phyloP scores from a whole-genome alignment of 202 grass and related monocot species.

The Miscanthus sacchariflorus region DNA sequence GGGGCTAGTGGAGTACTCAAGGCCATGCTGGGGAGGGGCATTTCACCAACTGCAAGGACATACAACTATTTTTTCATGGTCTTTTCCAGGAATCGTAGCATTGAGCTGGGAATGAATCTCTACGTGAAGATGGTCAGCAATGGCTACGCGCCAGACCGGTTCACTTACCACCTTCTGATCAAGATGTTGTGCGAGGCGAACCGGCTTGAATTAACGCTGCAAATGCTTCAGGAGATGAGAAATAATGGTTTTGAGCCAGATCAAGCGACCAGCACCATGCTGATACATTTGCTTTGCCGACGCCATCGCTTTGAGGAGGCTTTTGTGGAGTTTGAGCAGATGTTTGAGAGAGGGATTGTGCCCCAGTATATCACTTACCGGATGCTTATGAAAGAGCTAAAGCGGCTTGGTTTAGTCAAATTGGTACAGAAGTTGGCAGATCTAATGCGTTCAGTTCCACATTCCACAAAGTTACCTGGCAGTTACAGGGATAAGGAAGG shows the following conservation, averaged over 20 bases:
- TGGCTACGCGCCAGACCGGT: constrained; percentile 59
- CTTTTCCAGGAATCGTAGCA: constrained; percentile 60
- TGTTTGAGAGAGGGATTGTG: constrained; percentile 77
- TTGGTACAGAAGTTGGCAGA: constrained; percentile 58
- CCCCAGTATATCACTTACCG: constrained; percentile 86
- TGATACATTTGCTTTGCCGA: constrained; percentile 82
- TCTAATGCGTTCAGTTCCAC: constrained; percentile 72
- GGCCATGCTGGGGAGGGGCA: constrained; percentile 63
- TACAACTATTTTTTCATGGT: constrained; percentile 88
- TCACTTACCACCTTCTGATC: constrained; percentile 76
- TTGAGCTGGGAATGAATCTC: constrained; percentile 83
- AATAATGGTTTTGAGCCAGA: constrained; percentile 66
- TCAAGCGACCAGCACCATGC: constrained; percentile 81
- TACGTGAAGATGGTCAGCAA: constrained; percentile 83
- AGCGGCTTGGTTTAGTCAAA: constrained; percentile 56
- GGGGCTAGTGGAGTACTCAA: constrained; percentile 73
- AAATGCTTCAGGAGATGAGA: constrained; percentile 81
- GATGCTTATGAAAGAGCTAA: constrained; percentile 78
- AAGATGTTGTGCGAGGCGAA: constrained; percentile 79
- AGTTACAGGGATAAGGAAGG: constrained; percentile 67
- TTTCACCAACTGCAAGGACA: constrained; percentile 70
- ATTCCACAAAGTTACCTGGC: constrained; percentile 84
- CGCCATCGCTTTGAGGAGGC: constrained; percentile 63
- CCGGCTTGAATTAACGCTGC: constrained; percentile 61
- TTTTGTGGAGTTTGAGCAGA: constrained; percentile 68